Conservation (phyloP, 192 early-diverging fungal genomes). For the Dimargaris cristalligena region DNA sequence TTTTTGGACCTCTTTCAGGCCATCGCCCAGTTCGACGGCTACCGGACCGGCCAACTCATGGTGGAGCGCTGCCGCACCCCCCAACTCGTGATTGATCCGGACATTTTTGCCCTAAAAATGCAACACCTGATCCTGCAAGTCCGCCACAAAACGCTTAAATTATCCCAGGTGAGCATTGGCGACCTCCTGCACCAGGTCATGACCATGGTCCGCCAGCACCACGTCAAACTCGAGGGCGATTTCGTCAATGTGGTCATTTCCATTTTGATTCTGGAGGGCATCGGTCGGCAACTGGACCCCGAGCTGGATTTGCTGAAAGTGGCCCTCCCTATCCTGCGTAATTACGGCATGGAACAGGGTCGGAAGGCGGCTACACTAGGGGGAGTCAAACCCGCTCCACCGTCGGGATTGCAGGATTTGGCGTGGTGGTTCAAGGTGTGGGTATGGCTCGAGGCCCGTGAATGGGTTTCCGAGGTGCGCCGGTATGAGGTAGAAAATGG, state of each 20-base stretch:
- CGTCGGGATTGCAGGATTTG: slow-evolving; percentile 16
- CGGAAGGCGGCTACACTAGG: slow-evolving; percentile 23
- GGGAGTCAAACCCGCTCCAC: slow-evolving; percentile 23
- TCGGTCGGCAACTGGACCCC: slow-evolving; percentile 79
- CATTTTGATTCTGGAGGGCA: slow-evolving; percentile 85
- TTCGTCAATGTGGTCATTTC: slow-evolving; percentile 87
- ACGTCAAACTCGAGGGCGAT: slow-evolving; percentile 85
- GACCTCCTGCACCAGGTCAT: slow-evolving; percentile 69
- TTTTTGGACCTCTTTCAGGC: slow-evolving; percentile 85
- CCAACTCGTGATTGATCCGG: slow-evolving; percentile 45
- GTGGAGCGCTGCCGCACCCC: slow-evolving; percentile 67
- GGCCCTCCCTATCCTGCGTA: slow-evolving; percentile 52
- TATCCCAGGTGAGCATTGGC: slow-evolving; percentile 64
- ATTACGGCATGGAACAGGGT: slow-evolving; percentile 33
- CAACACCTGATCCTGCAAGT: slow-evolving; percentile 53
- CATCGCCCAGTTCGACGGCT: slow-evolving; percentile 74
- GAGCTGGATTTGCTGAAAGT: slow-evolving; percentile 78
- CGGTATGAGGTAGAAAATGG: slow-evolving; percentile 4
- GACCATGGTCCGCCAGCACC: slow-evolving; percentile 74
- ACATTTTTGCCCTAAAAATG: slow-evolving; percentile 72
- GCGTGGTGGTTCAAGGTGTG: slow-evolving; percentile 42
- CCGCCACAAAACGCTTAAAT: slow-evolving; percentile 48
- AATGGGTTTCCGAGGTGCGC: slow-evolving; percentile 21
- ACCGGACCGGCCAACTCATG: slow-evolving; percentile 67
- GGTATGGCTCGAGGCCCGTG: slow-evolving; percentile 38